Evolutionary conservation across 306 rosid genomes (phyloP).

Genomic region (Cucurbita ficifolia): DNA sequence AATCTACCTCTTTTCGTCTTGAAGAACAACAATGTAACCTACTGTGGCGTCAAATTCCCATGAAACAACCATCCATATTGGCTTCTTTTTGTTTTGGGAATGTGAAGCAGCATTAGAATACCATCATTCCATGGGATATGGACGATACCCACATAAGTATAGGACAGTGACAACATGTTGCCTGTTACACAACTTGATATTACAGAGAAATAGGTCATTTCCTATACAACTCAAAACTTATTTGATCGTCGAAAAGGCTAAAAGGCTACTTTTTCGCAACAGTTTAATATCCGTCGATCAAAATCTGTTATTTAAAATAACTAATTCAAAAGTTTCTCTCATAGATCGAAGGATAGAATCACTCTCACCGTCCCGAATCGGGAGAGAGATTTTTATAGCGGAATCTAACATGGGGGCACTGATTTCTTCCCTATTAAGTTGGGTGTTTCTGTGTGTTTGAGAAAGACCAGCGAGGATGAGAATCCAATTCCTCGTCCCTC

Average conservation of each 20-base stretch:
- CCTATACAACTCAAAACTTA: neutral
- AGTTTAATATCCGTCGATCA: neutral
- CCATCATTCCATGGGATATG: too few species aligned
- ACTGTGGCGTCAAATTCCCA: too few species aligned
- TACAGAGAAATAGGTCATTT: neutral
- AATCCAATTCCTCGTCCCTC: neutral
- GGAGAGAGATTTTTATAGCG: neutral
- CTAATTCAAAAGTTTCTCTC: neutral
- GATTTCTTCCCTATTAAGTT: neutral
- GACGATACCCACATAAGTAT: too few species aligned
- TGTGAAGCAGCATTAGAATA: too few species aligned
- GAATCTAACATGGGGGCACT: neutral
- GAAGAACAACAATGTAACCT: too few species aligned
- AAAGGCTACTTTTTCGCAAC: neutral
- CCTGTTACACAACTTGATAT: too few species aligned
- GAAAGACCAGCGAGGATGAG: neutral
- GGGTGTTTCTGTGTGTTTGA: neutral
- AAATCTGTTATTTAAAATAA: neutral
- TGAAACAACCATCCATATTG: too few species aligned
- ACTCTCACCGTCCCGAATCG: neutral
- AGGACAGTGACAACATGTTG: too few species aligned
- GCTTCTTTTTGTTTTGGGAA: too few species aligned
- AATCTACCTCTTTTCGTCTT: too few species aligned
- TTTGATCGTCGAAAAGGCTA: fast-evolving
- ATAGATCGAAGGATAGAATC: neutral